Conservation (phyloP, 352 stramenopile species). For the Globisporangium nagaii region DNA sequence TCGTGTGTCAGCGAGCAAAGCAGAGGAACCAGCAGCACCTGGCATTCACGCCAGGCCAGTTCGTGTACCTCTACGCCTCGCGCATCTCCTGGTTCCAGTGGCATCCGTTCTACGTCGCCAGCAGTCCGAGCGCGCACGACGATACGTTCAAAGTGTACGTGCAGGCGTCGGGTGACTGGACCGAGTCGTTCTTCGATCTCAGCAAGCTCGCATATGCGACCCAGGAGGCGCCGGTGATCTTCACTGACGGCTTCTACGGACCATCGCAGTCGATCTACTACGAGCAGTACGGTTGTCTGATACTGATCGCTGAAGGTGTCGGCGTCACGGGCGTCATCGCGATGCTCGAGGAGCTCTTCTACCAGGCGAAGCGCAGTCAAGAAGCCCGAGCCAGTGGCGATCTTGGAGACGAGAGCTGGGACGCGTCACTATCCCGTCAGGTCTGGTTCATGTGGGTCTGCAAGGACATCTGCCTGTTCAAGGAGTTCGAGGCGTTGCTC, state of each 20-base stretch:
- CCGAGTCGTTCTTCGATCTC: slow-evolving; percentile 16
- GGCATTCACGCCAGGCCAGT: slow-evolving; percentile 20
- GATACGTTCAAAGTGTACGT: slow-evolving; percentile 23
- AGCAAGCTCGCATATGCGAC: slow-evolving; percentile 22
- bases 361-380: not conserved
- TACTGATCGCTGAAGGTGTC: slow-evolving; percentile 24
- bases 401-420: not conserved
- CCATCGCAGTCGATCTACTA: slow-evolving; percentile 13
- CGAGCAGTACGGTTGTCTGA: slow-evolving; percentile 23
- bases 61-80: slow-evolving; percentile 24
- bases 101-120: slow-evolving; percentile 25
- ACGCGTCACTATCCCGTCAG: not conserved
- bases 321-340: slow-evolving; percentile 15
- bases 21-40: not conserved
- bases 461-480: slow-evolving; percentile 21
- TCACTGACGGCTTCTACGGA: slow-evolving; percentile 27
- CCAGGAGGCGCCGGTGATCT: slow-evolving; percentile 17
- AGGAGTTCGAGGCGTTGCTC: slow-evolving; percentile 27
- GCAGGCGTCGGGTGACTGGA: slow-evolving; percentile 14
- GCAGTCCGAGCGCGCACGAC: slow-evolving; percentile 13
- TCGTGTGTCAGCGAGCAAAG: slow-evolving; percentile 7
- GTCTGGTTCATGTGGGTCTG: slow-evolving; percentile 26
- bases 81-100: slow-evolving; percentile 25
- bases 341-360: slow-evolving; percentile 27
- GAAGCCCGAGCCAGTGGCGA: not conserved